phyloP scores from a whole-genome alignment of 129 eudicot genomes.

The Logfia minima region DNA sequence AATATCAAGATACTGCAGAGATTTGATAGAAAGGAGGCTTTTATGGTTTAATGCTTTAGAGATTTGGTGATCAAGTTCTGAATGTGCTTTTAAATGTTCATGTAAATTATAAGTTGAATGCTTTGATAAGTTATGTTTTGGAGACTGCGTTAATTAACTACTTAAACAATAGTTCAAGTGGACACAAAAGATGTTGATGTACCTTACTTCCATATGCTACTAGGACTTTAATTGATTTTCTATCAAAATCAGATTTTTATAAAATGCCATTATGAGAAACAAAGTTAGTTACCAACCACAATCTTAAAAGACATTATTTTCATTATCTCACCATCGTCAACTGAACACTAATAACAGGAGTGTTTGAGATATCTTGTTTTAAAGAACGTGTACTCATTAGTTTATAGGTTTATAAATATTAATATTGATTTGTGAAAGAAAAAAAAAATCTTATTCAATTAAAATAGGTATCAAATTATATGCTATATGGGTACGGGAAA shows the following conservation, averaged over 20 bases:
- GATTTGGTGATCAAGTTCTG: conserved; percentile 19
- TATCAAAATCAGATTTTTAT: neutral
- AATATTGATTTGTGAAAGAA: too few species aligned
- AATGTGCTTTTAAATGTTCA: conserved; percentile 2
- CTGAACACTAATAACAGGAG: too few species aligned
- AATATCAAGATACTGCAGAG: neutral
- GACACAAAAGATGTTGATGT: neutral
- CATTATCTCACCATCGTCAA: neutral
- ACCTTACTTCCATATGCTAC: neutral
- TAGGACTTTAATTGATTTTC: neutral
- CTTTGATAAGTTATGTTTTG: neutral
- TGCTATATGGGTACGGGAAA: too few species aligned
- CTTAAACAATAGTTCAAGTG: neutral
- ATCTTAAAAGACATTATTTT: neutral
- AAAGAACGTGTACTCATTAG: too few species aligned
- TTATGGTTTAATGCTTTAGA: conserved; percentile 3
- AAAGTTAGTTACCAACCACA: neutral
- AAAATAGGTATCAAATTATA: too few species aligned
- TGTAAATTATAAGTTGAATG: neutral
- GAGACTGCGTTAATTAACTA: neutral
- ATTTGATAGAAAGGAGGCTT: neutral
- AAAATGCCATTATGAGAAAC: neutral
- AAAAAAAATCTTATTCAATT: too few species aligned
- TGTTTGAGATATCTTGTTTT: too few species aligned
- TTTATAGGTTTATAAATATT: too few species aligned